A percentile compares a stretch with the other conserved stretches of the same genome.
These are phyloP conservation scores for Phytophthora uliginosa DNA, from an alignment of 352 stramenopile genomes.

Conservation along the genomic window DNA sequence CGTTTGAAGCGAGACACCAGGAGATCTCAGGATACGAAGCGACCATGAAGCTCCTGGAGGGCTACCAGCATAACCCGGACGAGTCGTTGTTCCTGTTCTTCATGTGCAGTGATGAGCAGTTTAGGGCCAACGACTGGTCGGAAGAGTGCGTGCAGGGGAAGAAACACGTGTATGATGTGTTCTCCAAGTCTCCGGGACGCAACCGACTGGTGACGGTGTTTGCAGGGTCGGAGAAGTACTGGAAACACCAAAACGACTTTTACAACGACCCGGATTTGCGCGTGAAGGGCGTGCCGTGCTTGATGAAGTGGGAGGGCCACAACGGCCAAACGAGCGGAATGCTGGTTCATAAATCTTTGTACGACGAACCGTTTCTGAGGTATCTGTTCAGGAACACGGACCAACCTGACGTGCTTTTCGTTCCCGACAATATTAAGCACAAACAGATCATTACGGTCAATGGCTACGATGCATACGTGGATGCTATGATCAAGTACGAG, in stretches of 20 bases:
- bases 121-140: slow-evolving; percentile 65
- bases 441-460: slow-evolving; percentile 49
- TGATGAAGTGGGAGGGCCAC: slow-evolving; percentile 54
- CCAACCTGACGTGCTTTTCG: slow-evolving; percentile 36
- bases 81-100: slow-evolving; percentile 78
- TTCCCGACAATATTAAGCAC: slow-evolving; percentile 28
- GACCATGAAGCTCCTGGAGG: slow-evolving; percentile 61
- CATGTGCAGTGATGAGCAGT: slow-evolving; percentile 70
- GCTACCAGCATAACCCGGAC: slow-evolving; percentile 45
- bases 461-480: slow-evolving; percentile 44
- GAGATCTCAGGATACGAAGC: slow-evolving; percentile 59
- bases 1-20: slow-evolving; percentile 51
- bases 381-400: slow-evolving; percentile 58
- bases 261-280: slow-evolving; percentile 51
- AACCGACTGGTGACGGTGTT: slow-evolving; percentile 74
- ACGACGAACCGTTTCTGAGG: slow-evolving; percentile 53
- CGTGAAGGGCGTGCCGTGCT: slow-evolving; percentile 49
- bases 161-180: slow-evolving; percentile 67
- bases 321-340: slow-evolving; percentile 48
- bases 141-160: slow-evolving; percentile 53
- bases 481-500: slow-evolving; percentile 46
- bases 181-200: slow-evolving; percentile 56
- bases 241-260: slow-evolving; percentile 57
- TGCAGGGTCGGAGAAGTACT: slow-evolving; percentile 56
- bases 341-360: slow-evolving; percentile 46